These are phyloP conservation scores for Aureobasidium sp. DNA, from an alignment of 2,329 filamentous ascomycete species.

Conservation along the genomic window DNA sequence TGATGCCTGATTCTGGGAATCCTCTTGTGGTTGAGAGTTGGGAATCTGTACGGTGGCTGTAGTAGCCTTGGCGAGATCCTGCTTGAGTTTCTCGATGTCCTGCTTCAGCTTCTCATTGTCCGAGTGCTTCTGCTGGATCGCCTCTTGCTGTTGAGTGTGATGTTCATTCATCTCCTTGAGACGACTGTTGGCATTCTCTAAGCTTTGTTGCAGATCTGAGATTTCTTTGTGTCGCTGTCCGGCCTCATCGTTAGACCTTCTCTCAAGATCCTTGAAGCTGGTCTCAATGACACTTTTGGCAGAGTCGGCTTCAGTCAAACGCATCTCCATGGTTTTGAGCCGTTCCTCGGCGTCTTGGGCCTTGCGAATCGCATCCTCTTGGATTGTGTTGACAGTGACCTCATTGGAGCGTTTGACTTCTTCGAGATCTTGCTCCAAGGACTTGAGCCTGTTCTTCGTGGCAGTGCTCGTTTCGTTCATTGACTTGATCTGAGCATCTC, in stretches of 20 bases:
- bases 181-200: background rate
- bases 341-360: background rate
- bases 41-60: background rate
- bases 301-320: background rate
- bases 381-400: background rate
- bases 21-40: background rate
- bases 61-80: background rate
- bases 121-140: background rate
- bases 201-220: background rate
- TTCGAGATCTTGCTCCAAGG: background rate
- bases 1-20: background rate
- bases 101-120: background rate
- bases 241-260: background rate
- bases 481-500: background rate
- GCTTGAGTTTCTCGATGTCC: constrained; percentile 3
- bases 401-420: background rate
- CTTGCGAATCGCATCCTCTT: background rate
- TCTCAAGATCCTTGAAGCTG: background rate
- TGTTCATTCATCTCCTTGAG: background rate
- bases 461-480: background rate
- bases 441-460: background rate
- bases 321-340: background rate
- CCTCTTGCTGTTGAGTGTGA: background rate
- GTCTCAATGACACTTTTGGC: background rate
- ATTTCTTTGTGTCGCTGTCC: background rate